phyloP scores from a whole-genome alignment of 257 asterid genomes.

The Solanum etuberosum region DNA sequence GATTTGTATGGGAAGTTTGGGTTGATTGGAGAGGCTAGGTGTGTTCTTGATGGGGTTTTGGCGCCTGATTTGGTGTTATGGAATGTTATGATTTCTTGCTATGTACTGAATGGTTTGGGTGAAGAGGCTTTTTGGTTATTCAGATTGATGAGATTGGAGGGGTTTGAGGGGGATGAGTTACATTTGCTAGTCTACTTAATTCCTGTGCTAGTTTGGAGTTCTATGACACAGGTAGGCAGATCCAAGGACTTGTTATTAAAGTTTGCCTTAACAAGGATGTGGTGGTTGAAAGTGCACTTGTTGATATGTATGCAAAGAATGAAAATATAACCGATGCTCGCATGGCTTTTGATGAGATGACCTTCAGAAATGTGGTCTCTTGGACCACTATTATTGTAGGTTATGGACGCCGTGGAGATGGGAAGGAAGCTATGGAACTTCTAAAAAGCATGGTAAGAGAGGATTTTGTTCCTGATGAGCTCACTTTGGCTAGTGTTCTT shows the following conservation, averaged over 20 bases:
- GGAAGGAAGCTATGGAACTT: conserved; percentile 10
- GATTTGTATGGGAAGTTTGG: conserved; percentile 23
- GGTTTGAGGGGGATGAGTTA: conserved; percentile 18
- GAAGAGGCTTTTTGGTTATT: conserved; percentile 11
- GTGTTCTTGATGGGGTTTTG: conserved; percentile 6
- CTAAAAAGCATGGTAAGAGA: conserved; percentile 16
- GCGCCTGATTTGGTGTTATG: conserved; percentile 17
- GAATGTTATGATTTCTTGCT: conserved; percentile 23
- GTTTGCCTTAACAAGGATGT: conserved; percentile 9
- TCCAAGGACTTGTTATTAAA: conserved; percentile 15
- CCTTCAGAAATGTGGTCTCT: conserved; percentile 19
- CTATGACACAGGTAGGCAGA: conserved; percentile 9
- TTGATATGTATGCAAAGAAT: conserved; percentile 29
- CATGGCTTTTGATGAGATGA: conserved; percentile 19
- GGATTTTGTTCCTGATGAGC: conserved; percentile 19
- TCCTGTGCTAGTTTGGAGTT: conserved; percentile 9
- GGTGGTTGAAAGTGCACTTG: conserved; percentile 16
- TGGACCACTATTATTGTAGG: conserved; percentile 30
- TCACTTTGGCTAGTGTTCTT: conserved; percentile 20
- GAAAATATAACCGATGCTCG: conserved; percentile 7
- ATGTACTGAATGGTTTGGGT: conserved; percentile 6
- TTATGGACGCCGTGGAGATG: conserved; percentile 23
- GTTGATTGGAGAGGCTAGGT: conserved; percentile 17
- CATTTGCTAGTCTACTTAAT: conserved; percentile 21
- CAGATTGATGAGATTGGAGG: conserved; percentile 12